Conservation (phyloP, 179 eudicot genomes). For the Corrigiola litoralis region DNA sequence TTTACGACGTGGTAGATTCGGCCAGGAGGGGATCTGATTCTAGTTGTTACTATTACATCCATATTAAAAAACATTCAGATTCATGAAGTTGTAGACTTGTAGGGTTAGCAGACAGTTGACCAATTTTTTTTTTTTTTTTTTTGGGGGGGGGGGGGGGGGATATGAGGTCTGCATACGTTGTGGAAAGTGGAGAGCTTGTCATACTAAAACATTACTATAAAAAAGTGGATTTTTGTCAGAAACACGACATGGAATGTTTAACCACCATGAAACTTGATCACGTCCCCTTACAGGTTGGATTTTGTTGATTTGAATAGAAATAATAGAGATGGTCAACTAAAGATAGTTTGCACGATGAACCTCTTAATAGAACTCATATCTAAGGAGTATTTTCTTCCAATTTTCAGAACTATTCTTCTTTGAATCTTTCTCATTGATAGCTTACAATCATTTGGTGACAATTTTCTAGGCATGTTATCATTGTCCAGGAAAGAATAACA, state of each 20-base stretch:
- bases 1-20: too few relatives aligned
- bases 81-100: too few relatives aligned
- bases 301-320: background rate
- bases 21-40: too few relatives aligned
- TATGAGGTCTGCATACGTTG: background rate
- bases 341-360: slow-evolving; percentile 14
- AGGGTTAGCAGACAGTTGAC: background rate
- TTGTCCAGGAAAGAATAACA: background rate
- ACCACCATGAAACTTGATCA: slow-evolving; percentile 17
- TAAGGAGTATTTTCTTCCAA: background rate
- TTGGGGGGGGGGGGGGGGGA: background rate
- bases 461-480: background rate
- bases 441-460: background rate
- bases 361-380: background rate
- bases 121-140: background rate
- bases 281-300: slow-evolving; percentile 25
- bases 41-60: too few relatives aligned
- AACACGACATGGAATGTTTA: slow-evolving; percentile 13
- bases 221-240: background rate
- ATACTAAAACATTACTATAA: background rate
- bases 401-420: background rate
- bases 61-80: too few relatives aligned
- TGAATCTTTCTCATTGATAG: background rate
- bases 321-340: slow-evolving; percentile 17
- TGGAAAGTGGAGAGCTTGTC: slow-evolving; percentile 26